Evolutionary conservation across 2,329 filamentous ascomycete genomes (phyloP).

Genomic region (Metarhizium anisopliae): DNA sequence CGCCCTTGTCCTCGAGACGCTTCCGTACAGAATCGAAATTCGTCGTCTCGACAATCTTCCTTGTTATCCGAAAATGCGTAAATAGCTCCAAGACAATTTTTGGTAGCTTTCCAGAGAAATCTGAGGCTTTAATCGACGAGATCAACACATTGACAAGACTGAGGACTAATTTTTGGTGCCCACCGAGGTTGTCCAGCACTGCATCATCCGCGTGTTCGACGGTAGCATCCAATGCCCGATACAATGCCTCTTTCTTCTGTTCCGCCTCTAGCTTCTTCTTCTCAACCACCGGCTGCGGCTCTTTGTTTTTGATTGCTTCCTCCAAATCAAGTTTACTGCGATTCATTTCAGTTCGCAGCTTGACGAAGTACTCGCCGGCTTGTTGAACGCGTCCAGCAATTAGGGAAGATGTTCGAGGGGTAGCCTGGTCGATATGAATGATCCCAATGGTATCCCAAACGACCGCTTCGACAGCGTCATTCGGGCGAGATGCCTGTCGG

Average conservation of each 20-base stretch:
- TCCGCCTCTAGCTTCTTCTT: slow-evolving; percentile 32
- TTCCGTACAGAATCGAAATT: slow-evolving; percentile 59
- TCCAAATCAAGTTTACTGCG: slow-evolving; percentile 36
- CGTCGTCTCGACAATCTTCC: slow-evolving; percentile 51
- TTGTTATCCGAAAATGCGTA: slow-evolving; percentile 52
- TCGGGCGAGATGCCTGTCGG: slow-evolving; percentile 34
- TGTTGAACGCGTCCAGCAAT: slow-evolving; percentile 41
- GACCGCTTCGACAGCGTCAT: slow-evolving; percentile 35
- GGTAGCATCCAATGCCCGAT: slow-evolving; percentile 42
- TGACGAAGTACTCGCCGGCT: slow-evolving; percentile 41
- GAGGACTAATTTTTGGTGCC: slow-evolving; percentile 47
- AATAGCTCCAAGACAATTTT: slow-evolving; percentile 51
- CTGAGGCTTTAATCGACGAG: slow-evolving; percentile 41
- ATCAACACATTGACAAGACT: slow-evolving; percentile 46
- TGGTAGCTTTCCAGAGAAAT: slow-evolving; percentile 44
- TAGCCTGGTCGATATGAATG: slow-evolving; percentile 35
- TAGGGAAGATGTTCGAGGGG: slow-evolving; percentile 26
- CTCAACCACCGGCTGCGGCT: slow-evolving; percentile 24
- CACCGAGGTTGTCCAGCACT: slow-evolving; percentile 49
- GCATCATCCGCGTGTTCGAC: slow-evolving; percentile 44
- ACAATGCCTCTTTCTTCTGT: slow-evolving; percentile 38
- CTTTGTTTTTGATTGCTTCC: slow-evolving; percentile 33
- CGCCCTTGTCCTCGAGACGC: slow-evolving; percentile 53
- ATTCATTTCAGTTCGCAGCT: slow-evolving; percentile 38
- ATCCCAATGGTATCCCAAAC: slow-evolving; percentile 46